These are phyloP conservation scores for Aspergillus carbonarius DNA, from an alignment of 2,329 filamentous ascomycete genomes.

Conservation along the genomic window DNA sequence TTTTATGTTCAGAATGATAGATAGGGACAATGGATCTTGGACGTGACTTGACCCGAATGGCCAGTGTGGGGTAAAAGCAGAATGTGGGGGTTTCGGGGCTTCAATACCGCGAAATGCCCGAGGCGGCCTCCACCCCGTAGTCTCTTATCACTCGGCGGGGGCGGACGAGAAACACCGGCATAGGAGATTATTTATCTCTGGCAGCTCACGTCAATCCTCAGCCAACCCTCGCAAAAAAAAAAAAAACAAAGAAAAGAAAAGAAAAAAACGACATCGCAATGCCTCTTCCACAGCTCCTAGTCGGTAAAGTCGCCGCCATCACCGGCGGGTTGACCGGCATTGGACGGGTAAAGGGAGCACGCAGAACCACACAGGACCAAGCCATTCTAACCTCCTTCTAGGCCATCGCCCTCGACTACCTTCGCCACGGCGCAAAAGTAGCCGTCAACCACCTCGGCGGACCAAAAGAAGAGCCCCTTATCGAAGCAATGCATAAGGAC, in stretches of 20 bases:
- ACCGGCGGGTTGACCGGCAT: constrained; percentile 86
- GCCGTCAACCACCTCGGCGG: constrained; percentile 74
- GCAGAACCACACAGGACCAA: neutral
- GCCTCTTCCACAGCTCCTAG: constrained; percentile 53
- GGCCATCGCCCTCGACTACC: constrained; percentile 77
- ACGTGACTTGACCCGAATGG: neutral
- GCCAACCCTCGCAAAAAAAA: no score
- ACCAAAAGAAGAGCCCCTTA: constrained; percentile 29
- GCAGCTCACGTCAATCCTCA: neutral
- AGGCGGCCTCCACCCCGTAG: constrained; percentile 12
- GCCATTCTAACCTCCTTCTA: constrained; percentile 9
- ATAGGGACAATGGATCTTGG: neutral
- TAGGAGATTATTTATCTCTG: neutral
- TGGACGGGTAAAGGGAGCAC: constrained; percentile 53
- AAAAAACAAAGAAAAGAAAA: no score
- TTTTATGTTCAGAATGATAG: neutral
- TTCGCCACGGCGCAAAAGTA: constrained; percentile 74
- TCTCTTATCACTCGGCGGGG: constrained; percentile 3
- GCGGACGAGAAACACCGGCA: neutral
- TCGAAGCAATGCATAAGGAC: constrained; percentile 33
- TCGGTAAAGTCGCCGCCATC: constrained; percentile 77
- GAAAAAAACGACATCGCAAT: neutral
- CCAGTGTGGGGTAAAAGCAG: constrained; percentile 19
- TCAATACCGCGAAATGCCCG: constrained; percentile 32
- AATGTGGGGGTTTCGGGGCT: constrained; percentile 26